Percentiles rank a stretch among this genome's conserved stretches.
These are phyloP conservation scores for Bjerkandera adusta DNA, from an alignment of 1,284 basidiomycete genomes.

Conservation along the genomic window DNA sequence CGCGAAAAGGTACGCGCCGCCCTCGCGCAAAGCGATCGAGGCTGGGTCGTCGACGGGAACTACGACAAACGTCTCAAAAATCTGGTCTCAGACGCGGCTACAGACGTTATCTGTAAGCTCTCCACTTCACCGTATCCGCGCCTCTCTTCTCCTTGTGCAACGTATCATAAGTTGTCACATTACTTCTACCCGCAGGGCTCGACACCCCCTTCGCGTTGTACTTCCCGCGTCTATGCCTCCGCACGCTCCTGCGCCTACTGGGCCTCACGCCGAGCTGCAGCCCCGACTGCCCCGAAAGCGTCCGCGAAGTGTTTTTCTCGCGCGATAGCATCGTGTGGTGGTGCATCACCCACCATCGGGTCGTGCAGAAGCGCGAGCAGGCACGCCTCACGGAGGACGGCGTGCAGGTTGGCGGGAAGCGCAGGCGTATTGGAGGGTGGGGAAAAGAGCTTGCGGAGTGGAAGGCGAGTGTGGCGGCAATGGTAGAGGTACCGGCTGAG, in stretches of 20 bases:
- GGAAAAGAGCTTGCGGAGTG: constrained; percentile 25
- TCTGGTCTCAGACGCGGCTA: constrained; percentile 39
- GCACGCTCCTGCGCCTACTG: constrained; percentile 51
- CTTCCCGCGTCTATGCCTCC: constrained; percentile 50
- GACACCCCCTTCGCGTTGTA: constrained; percentile 60
- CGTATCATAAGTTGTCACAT: too few relatives aligned
- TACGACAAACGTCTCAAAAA: constrained; percentile 18
- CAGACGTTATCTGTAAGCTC: constrained; percentile 59
- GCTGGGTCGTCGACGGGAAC: constrained; percentile 31
- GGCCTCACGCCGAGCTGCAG: constrained; percentile 41
- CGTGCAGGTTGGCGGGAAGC: constrained; percentile 24
- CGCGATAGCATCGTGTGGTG: constrained; percentile 57
- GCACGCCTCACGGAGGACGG: constrained; percentile 18
- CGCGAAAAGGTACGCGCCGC: constrained; percentile 18
- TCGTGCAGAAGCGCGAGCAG: constrained; percentile 23
- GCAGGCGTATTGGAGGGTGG: constrained; percentile 31
- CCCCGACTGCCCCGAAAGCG: constrained; percentile 48
- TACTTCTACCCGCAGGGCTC: constrained; percentile 43
- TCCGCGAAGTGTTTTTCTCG: constrained; percentile 44
- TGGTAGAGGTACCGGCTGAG: constrained; percentile 13
- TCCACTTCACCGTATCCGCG: background rate
- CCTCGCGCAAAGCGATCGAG: constrained; percentile 16
- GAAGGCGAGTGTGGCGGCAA: constrained; percentile 22
- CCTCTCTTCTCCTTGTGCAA: constrained; percentile 3
- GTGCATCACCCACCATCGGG: constrained; percentile 46